These are phyloP conservation scores for Salvia sclarea DNA, from an alignment of 305 asterid species.

Conservation along the genomic window DNA sequence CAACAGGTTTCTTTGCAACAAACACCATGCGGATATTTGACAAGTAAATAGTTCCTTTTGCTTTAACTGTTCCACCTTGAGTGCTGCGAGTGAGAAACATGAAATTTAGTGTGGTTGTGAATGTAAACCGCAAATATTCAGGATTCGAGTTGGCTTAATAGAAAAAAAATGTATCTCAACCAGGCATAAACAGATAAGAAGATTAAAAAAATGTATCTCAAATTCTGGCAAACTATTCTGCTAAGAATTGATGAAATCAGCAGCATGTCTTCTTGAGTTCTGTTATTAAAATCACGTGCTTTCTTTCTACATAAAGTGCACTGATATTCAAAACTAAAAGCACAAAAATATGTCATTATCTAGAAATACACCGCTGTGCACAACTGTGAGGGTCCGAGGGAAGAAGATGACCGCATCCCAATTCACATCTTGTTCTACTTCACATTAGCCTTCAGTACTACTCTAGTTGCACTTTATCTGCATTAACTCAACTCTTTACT, in stretches of 20 bases:
- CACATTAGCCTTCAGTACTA: not conserved
- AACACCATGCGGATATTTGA: constrained; percentile 93
- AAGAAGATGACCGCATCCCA: not conserved
- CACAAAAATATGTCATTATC: not conserved
- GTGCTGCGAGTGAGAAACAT: constrained; percentile 39
- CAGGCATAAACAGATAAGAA: not conserved
- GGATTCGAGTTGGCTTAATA: not conserved
- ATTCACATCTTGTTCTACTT: not conserved
- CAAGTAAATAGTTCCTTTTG: constrained; percentile 83
- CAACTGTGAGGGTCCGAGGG: not conserved
- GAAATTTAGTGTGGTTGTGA: not conserved
- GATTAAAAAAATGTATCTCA: not conserved
- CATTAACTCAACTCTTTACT: not conserved
- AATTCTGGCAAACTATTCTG: not conserved
- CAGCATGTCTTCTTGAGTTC: not conserved
- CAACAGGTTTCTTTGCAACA: constrained; percentile 74
- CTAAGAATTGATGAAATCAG: not conserved
- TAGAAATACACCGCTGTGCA: not conserved
- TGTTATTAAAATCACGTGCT: not conserved
- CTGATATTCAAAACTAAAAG: not conserved
- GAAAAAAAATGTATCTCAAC: not conserved
- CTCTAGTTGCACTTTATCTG: not conserved
- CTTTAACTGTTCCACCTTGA: constrained; percentile 72
- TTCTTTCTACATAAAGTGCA: not conserved
- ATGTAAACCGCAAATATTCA: constrained; percentile 1